A percentile compares a stretch with the other conserved stretches of the same genome.
Conservation (phyloP, 305 asterid genomes). For the Plantago coronopus region DNA sequence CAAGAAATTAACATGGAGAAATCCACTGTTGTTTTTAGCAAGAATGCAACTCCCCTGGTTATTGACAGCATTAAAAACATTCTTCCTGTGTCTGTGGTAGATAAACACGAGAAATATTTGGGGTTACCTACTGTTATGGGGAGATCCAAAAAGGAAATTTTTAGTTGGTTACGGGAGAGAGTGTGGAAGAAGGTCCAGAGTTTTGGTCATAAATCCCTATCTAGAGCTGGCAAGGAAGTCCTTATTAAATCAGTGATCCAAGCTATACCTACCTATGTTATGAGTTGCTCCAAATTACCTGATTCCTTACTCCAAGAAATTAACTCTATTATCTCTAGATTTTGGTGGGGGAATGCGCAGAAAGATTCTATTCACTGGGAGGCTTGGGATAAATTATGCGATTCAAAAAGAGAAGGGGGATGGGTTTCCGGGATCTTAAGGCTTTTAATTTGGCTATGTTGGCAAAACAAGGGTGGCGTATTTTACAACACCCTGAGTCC, state of each 20-base stretch:
- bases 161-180: conserved; percentile 16
- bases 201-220: conserved; percentile 20
- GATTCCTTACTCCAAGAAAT: background rate
- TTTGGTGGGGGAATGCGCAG: background rate
- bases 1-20: background rate
- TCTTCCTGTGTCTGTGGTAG: background rate
- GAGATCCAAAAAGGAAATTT: conserved; percentile 31
- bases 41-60: background rate
- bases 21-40: background rate
- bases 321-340: background rate
- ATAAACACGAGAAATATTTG: background rate
- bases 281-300: background rate
- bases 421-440: background rate
- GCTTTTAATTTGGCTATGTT: background rate
- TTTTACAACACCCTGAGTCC: background rate
- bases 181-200: background rate
- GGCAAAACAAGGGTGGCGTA: background rate
- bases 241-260: background rate
- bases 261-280: background rate
- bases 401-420: background rate
- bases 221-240: background rate
- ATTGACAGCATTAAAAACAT: background rate
- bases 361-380: background rate
- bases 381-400: background rate
- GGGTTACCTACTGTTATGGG: conserved; percentile 6